These are phyloP conservation scores for Rubroshorea leprosula DNA, from an alignment of 345 rosid genomes.

Conservation along the genomic window DNA sequence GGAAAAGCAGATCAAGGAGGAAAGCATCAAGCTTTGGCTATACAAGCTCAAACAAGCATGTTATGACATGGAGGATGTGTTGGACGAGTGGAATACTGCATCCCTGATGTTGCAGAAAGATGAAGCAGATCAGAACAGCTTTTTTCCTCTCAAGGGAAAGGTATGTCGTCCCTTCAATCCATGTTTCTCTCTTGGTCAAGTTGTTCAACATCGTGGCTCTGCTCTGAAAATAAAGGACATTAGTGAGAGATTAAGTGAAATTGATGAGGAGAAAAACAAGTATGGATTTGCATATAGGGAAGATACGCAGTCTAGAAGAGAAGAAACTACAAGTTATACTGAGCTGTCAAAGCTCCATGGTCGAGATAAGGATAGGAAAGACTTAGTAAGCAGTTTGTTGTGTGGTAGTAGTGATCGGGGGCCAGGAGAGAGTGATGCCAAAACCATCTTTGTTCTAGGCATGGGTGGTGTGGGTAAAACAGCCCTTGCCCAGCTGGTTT, in stretches of 20 bases:
- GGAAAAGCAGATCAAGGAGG: constrained; percentile 15
- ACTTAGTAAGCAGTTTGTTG: constrained; percentile 1
- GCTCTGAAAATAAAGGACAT: neutral
- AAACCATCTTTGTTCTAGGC: constrained; percentile 10
- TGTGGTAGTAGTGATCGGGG: neutral
- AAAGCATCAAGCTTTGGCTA: constrained; percentile 3
- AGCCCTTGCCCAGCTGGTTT: constrained; percentile 13
- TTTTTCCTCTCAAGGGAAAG: neutral
- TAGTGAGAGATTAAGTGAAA: neutral
- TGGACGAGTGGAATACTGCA: constrained; percentile 23
- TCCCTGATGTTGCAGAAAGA: neutral
- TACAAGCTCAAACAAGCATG: constrained; percentile 11
- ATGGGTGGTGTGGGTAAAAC: constrained; percentile 25
- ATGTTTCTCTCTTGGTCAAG: neutral
- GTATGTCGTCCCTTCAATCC: neutral
- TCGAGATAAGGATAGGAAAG: neutral
- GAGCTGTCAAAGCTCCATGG: constrained; percentile 10
- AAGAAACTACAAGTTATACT: neutral
- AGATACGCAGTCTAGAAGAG: neutral
- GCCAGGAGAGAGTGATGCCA: neutral
- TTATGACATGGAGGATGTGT: constrained; percentile 20
- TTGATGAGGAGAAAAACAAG: constrained; percentile 5
- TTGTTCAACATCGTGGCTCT: neutral
- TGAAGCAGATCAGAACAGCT: neutral
- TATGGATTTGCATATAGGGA: neutral